Conservation (phyloP, 768 basidiomycete genomes). For the Trametes villosa region DNA sequence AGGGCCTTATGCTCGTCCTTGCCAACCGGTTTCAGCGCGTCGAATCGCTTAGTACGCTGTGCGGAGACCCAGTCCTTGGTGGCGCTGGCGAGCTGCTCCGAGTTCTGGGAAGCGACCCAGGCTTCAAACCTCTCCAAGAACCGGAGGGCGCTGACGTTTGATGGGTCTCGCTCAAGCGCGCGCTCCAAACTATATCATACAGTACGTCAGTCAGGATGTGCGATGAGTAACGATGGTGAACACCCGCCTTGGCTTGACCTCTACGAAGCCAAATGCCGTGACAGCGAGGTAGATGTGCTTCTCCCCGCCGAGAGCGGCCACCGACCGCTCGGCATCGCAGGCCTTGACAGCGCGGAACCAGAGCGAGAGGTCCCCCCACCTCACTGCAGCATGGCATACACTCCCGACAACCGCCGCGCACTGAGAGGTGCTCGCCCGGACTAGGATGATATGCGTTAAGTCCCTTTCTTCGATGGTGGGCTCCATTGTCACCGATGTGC, state of each 20-base stretch:
- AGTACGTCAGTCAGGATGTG: too few species aligned
- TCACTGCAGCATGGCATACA: slow-evolving; percentile 11
- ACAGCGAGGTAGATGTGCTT: slow-evolving; percentile 10
- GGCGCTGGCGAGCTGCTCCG: not conserved
- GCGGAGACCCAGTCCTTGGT: not conserved
- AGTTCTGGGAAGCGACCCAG: not conserved
- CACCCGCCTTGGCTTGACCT: slow-evolving; percentile 7
- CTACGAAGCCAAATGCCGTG: slow-evolving; percentile 14
- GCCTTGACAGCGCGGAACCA: slow-evolving; percentile 17
- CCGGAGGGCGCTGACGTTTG: not conserved
- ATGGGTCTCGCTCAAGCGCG: not conserved
- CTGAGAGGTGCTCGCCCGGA: not conserved
- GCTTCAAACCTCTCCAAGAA: slow-evolving; percentile 2
- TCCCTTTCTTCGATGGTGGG: too few species aligned
- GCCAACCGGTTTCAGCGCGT: not conserved
- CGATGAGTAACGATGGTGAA: too few species aligned
- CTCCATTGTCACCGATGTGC: not conserved
- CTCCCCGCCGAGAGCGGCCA: not conserved
- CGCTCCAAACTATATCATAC: slow-evolving; percentile 3
- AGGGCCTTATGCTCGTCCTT: not conserved
- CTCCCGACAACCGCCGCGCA: not conserved
- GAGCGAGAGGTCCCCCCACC: slow-evolving; percentile 6
- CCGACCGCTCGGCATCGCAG: slow-evolving; percentile 12
- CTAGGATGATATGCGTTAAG: not conserved
- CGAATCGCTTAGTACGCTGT: slow-evolving; percentile 1